phyloP scores from a whole-genome alignment of 2,329 filamentous ascomycete species.

The Pseudogymnoascus sp. region DNA sequence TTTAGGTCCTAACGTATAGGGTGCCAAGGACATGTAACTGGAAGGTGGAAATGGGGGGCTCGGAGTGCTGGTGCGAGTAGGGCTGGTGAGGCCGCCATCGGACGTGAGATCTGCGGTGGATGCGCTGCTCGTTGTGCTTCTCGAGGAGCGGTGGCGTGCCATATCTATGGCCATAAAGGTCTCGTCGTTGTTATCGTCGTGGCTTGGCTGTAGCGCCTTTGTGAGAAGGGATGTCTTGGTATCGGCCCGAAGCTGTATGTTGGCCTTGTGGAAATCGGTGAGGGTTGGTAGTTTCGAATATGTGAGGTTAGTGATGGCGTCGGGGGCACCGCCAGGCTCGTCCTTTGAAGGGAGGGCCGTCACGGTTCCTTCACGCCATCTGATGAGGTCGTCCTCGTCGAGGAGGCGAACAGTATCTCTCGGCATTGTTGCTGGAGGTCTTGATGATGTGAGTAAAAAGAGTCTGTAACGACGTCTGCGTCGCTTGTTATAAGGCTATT shows the following conservation, averaged over 20 bases:
- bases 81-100: slow-evolving; percentile 83
- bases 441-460: slow-evolving; percentile 1
- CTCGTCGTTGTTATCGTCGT: slow-evolving; percentile 42
- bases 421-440: slow-evolving; percentile 3
- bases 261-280: slow-evolving; percentile 26
- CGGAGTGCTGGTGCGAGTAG: slow-evolving; percentile 76
- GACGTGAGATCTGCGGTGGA: slow-evolving; percentile 92
- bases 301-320: slow-evolving; percentile 10
- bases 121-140: slow-evolving; percentile 70
- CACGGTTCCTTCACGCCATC: slow-evolving; percentile 1
- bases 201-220: slow-evolving; percentile 64
- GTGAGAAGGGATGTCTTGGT: slow-evolving; percentile 79
- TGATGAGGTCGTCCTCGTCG: slow-evolving; percentile 6
- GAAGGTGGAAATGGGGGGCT: slow-evolving; percentile 71
- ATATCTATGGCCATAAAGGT: slow-evolving; percentile 32
- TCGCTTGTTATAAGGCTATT: neutral
- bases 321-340: neutral
- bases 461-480: neutral
- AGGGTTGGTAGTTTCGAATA: slow-evolving; percentile 11
- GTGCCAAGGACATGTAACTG: slow-evolving; percentile 33
- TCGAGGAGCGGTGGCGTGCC: slow-evolving; percentile 44
- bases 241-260: slow-evolving; percentile 40
- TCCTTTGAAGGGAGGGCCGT: neutral
- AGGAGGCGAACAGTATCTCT: slow-evolving; percentile 1
- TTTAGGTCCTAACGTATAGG: slow-evolving; percentile 22